Percentiles rank a stretch among this genome's conserved stretches.
These are phyloP conservation scores for Elsinoe batatas DNA, from an alignment of 2,329 filamentous ascomycete species.

Conservation along the genomic window DNA sequence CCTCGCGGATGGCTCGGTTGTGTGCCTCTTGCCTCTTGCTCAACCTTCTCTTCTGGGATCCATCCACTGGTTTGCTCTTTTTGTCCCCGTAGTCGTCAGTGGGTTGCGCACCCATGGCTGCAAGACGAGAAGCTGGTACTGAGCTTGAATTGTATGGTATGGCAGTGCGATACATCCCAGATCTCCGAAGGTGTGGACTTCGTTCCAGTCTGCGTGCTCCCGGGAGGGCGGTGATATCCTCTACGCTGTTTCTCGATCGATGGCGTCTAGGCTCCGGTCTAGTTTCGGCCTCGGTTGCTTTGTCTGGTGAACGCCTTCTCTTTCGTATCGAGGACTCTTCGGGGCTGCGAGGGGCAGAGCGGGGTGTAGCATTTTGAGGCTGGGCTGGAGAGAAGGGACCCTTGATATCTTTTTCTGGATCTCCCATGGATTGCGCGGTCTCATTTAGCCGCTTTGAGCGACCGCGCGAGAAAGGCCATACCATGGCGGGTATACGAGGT, in stretches of 20 bases:
- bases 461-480: slow-evolving; percentile 14
- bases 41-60: slow-evolving; percentile 56
- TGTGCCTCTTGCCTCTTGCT: slow-evolving; percentile 67
- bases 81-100: slow-evolving; percentile 21
- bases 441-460: slow-evolving; percentile 12
- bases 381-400: slow-evolving; percentile 5
- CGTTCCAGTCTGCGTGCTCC: slow-evolving; percentile 30
- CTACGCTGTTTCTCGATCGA: slow-evolving; percentile 23
- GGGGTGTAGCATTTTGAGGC: slow-evolving; percentile 10
- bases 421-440: not conserved
- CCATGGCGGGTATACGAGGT: slow-evolving; percentile 7
- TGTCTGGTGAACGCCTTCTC: slow-evolving; percentile 9
- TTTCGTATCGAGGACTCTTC: slow-evolving; percentile 13
- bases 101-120: slow-evolving; percentile 43
- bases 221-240: slow-evolving; percentile 40
- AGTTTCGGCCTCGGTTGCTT: not conserved
- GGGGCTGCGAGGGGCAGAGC: slow-evolving; percentile 2
- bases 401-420: slow-evolving; percentile 12
- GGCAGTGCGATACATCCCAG: slow-evolving; percentile 29
- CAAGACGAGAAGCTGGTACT: slow-evolving; percentile 16
- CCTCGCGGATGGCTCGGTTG: slow-evolving; percentile 56
- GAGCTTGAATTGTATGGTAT: slow-evolving; percentile 36
- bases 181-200: slow-evolving; percentile 40
- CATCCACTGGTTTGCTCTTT: slow-evolving; percentile 44
- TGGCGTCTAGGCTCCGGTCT: slow-evolving; percentile 10